Evolutionary conservation across 345 rosid genomes (phyloP).

Genomic region (Triadica sebifera): DNA sequence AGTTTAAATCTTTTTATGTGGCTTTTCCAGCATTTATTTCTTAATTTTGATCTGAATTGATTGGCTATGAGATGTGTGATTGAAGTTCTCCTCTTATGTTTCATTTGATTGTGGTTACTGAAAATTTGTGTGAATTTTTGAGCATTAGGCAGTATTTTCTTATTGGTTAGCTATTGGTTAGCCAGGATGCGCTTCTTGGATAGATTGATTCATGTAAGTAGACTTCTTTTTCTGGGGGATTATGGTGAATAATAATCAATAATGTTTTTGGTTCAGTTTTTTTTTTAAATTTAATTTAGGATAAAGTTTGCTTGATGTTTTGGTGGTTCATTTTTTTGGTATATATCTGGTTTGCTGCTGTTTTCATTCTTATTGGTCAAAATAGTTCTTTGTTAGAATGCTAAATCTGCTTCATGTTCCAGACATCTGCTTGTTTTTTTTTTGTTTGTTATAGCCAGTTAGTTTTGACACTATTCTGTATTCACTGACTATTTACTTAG

Average conservation of each 20-base stretch:
- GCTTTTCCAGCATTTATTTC: neutral
- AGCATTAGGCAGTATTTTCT: neutral
- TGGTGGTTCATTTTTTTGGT: neutral
- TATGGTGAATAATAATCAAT: constrained; percentile 10
- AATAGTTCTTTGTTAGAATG: neutral
- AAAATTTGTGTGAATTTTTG: neutral
- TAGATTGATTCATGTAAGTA: neutral
- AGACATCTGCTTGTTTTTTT: neutral
- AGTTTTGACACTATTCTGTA: constrained; percentile 1
- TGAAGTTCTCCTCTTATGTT: neutral
- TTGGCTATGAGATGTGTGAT: neutral
- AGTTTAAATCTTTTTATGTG: neutral
- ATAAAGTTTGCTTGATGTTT: neutral
- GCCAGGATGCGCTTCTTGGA: neutral
- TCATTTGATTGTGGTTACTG: neutral
- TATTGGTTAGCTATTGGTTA: constrained; percentile 10
- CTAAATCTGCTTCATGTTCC: neutral
- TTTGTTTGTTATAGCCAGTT: constrained; percentile 3
- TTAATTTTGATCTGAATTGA: neutral
- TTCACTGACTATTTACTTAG: neutral
- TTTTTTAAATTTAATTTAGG: neutral
- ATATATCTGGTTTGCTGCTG: neutral
- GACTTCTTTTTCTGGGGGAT: neutral
- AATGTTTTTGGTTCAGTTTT: neutral
- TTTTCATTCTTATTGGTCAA: neutral